Evolutionary conservation across 139 green algal species (phyloP).

Genomic region (Pleodorina starrii): DNA sequence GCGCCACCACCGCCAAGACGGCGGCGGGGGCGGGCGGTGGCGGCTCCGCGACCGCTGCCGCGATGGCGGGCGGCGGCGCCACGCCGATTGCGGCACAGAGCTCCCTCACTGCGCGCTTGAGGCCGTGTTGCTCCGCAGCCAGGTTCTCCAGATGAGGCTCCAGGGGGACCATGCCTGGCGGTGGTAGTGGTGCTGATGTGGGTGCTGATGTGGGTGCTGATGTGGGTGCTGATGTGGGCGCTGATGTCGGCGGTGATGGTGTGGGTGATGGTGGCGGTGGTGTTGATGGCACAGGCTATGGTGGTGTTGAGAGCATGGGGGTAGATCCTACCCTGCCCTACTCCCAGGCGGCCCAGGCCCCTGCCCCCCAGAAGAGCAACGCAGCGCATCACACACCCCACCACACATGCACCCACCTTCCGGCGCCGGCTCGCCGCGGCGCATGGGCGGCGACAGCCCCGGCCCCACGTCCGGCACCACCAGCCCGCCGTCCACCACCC

Average conservation of each 20-base stretch:
- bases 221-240: no score
- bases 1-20: neutral
- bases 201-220: no score
- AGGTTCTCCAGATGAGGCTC: constrained; percentile 16
- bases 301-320: no score
- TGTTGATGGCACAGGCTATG: no score
- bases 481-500: constrained; percentile 33
- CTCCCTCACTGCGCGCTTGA: constrained; percentile 11
- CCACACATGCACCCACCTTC: no score
- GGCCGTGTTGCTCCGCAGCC: neutral
- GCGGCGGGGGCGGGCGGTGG: neutral
- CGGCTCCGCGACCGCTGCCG: neutral
- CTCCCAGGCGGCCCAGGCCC: no score
- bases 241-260: no score
- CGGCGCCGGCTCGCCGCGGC: neutral
- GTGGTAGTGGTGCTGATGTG: no score
- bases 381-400: no score
- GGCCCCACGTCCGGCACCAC: neutral
- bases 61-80: neutral
- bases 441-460: neutral
- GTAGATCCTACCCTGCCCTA: no score
- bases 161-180: neutral
- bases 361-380: no score
- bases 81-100: constrained; percentile 31
- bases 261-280: no score